A percentile compares a stretch with the other conserved stretches of the same genome.
These are phyloP conservation scores for Penicillium sp. DNA, from an alignment of 2,329 filamentous ascomycete species.

Conservation along the genomic window DNA sequence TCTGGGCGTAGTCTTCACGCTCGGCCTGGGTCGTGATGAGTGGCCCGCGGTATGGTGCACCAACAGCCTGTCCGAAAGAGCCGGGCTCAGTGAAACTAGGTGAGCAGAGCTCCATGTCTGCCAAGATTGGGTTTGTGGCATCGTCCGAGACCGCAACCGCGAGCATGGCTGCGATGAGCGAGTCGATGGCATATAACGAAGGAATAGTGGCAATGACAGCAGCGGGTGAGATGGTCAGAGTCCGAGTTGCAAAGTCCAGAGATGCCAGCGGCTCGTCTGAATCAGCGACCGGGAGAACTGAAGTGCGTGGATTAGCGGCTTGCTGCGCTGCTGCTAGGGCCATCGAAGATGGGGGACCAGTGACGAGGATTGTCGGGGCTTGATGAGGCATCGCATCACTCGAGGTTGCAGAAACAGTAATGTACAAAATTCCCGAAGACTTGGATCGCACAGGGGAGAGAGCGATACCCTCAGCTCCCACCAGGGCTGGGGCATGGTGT, in stretches of 20 bases:
- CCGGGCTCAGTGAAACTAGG: slow-evolving; percentile 23
- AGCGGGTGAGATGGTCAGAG: slow-evolving; percentile 48
- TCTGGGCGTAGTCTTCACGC: slow-evolving; percentile 49
- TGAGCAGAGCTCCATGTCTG: slow-evolving; percentile 42
- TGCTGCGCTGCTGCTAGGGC: slow-evolving; percentile 41
- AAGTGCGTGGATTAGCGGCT: slow-evolving; percentile 44
- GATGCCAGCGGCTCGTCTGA: slow-evolving; percentile 48
- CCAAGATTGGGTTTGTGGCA: slow-evolving; percentile 46
- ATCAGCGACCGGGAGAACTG: slow-evolving; percentile 49
- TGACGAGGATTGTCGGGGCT: slow-evolving; percentile 47
- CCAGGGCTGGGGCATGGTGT: slow-evolving; percentile 36
- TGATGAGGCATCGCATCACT: slow-evolving; percentile 32
- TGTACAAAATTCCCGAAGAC: slow-evolving; percentile 47
- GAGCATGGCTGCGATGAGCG: slow-evolving; percentile 53
- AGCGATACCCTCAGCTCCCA: slow-evolving; percentile 45
- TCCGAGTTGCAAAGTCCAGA: slow-evolving; percentile 51
- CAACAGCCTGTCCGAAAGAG: slow-evolving; percentile 17
- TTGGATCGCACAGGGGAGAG: slow-evolving; percentile 40
- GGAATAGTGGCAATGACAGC: slow-evolving; percentile 50
- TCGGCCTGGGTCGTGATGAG: slow-evolving; percentile 50
- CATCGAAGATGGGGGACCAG: slow-evolving; percentile 45
- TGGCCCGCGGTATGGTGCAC: slow-evolving; percentile 35
- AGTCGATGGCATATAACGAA: slow-evolving; percentile 56
- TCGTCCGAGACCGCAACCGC: slow-evolving; percentile 53
- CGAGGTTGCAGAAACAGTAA: slow-evolving; percentile 47